Evolutionary conservation across 768 basidiomycete species (phyloP).

Genomic region (Leccinum disarticulatum): DNA sequence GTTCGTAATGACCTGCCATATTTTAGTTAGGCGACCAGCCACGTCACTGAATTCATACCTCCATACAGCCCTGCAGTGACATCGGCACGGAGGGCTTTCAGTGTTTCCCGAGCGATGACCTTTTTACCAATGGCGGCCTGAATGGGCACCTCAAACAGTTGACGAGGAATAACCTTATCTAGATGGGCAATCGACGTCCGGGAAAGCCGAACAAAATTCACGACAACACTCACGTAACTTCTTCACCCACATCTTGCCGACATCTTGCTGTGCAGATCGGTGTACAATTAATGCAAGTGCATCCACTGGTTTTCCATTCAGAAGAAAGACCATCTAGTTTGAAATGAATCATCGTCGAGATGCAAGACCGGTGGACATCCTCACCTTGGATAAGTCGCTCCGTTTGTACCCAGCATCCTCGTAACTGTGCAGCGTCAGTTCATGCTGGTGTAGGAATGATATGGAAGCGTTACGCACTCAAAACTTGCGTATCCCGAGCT

Average conservation of each 20-base stretch:
- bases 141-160: constrained; percentile 93
- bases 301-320: constrained; percentile 89
- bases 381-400: constrained; percentile 82
- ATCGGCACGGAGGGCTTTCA: constrained; percentile 84
- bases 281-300: constrained; percentile 93
- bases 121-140: constrained; percentile 89
- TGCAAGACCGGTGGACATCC: background rate
- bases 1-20: constrained; percentile 76
- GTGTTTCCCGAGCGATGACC: constrained; percentile 85
- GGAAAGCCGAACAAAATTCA: background rate
- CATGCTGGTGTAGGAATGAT: background rate
- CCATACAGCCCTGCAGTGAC: constrained; percentile 95
- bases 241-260: constrained; percentile 85
- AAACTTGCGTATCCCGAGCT: constrained; percentile 92
- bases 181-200: background rate
- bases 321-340: constrained; percentile 80
- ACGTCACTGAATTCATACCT: constrained; percentile 40
- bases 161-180: constrained; percentile 92
- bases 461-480: constrained; percentile 54
- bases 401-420: constrained; percentile 88
- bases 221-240: constrained; percentile 72
- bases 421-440: constrained; percentile 56
- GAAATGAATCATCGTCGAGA: constrained; percentile 1
- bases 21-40: background rate
- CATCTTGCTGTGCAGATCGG: constrained; percentile 66